Conservation (phyloP, 768 basidiomycete species). For the Lactarius evosmus region DNA sequence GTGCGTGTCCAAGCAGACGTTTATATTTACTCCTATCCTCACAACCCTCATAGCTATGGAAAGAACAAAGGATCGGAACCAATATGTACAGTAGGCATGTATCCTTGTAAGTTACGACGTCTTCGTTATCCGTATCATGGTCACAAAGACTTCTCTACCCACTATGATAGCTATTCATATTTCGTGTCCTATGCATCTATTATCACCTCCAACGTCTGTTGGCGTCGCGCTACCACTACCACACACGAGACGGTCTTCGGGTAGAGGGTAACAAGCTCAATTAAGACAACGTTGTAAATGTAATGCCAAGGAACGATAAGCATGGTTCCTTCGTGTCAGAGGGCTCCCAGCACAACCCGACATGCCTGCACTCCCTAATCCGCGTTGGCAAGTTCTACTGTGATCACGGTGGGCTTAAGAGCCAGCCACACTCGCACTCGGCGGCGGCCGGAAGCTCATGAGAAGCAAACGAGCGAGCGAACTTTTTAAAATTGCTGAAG, state of each 20-base stretch:
- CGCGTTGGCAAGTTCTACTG: neutral
- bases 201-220: neutral
- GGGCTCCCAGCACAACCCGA: neutral
- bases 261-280: neutral
- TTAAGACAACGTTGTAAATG: neutral
- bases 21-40: neutral
- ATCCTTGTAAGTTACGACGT: neutral
- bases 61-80: constrained; percentile 29
- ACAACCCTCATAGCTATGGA: constrained; percentile 28
- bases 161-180: neutral
- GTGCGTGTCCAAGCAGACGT: constrained; percentile 44
- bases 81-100: constrained; percentile 13
- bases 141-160: neutral
- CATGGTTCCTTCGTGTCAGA: neutral
- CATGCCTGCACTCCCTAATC: neutral
- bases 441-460: neutral
- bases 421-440: no score
- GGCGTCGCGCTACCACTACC: neutral
- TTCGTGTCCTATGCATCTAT: neutral
- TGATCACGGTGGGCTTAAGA: no score
- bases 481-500: constrained; percentile 14
- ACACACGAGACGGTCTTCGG: neutral
- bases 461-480: neutral
- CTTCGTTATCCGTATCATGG: neutral
- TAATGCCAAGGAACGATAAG: neutral